Evolutionary conservation across 179 eudicot species (phyloP), one percentile per base, ranked within the genome.

Genomic region (Corrigiola litoralis): DNA sequence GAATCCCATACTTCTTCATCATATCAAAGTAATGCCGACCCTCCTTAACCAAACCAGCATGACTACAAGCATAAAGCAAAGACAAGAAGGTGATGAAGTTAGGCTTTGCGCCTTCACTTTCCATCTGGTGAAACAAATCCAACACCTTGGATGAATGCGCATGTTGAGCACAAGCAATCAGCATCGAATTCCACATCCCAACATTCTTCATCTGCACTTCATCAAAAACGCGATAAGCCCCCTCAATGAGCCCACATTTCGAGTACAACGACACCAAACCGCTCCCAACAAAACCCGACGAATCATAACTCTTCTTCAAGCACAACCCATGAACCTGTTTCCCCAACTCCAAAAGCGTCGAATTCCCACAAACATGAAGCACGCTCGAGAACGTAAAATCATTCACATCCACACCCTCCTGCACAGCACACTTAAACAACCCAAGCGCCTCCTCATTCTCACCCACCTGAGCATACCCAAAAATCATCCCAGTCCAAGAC

Each of bases 401-500:
- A 66, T 92, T 92, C 20, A 89, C 98, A 66, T 79, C 90, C 61
- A 92, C 75, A 48, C 63, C 82, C 66, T 82, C 83, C 46, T 45
- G 44, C 57, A 89, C 37, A 13, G 95, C 85, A 37, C 46, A 31
- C 79, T 81, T 85, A 66, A 92, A 92, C 51, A 92, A 69, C 75
- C 58, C 28, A 76, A 92, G 57, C 0, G 98, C 98, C 73, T 85
- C 95, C 67, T 84, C 89, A 31, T 81, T 79, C 45, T 87, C 95
- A 36, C 92, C 92, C 80, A 72, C 52, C 23, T 85, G 95, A 23
- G 87, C 76, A 65, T 89, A 92, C 79, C 96, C 92, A 66, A 75
- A 87, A 45, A 92, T 85, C 96, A 92, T 78, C 34, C 92, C 95
- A 59, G 82, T 84, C 98, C 98, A 92, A 51, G 98, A 85, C 65